A percentile compares a stretch with the other conserved stretches of the same genome.
Evolutionary conservation across 2,329 filamentous ascomycete species (phyloP).

Genomic region (Blumeria hordei): DNA sequence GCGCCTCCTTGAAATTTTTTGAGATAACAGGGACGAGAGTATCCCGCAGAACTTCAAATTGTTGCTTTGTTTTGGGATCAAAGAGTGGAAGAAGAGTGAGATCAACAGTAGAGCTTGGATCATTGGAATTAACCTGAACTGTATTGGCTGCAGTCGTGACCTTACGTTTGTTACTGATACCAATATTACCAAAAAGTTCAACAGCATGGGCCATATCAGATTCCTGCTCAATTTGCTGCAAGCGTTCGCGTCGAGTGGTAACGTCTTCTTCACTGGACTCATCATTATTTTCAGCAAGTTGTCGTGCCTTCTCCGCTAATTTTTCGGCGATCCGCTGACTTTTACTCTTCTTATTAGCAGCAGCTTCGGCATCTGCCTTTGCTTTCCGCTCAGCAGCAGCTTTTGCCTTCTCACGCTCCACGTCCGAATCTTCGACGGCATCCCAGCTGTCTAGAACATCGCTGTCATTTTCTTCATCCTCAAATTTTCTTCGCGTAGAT

Average conservation of each 20-base stretch:
- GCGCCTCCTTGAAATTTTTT: conserved; percentile 60
- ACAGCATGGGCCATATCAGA: conserved; percentile 73
- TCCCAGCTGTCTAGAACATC: conserved; percentile 95
- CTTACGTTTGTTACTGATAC: conserved; percentile 41
- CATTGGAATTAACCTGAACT: conserved; percentile 44
- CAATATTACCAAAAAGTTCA: conserved; percentile 64
- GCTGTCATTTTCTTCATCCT: conserved; percentile 66
- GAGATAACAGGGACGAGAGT: conserved; percentile 57
- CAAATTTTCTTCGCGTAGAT: conserved; percentile 29
- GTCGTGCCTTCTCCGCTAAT: conserved; percentile 30
- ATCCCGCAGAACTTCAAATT: conserved; percentile 61
- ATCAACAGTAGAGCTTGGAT: conserved; percentile 62
- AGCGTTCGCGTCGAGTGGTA: conserved; percentile 45
- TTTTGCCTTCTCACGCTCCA: conserved; percentile 81
- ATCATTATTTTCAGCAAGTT: conserved; percentile 29
- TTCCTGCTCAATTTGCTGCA: conserved; percentile 63
- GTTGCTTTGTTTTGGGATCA: conserved; percentile 65
- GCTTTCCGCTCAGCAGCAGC: conserved; percentile 70
- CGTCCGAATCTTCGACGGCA: conserved; percentile 87
- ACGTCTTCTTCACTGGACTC: conserved; percentile 43
- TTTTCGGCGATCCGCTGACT: conserved; percentile 64
- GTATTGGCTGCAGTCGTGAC: conserved; percentile 36
- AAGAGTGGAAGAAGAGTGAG: conserved; percentile 61
- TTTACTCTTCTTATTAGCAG: conserved; percentile 78
- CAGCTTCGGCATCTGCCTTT: conserved; percentile 70